A percentile compares a stretch with the other conserved stretches of the same genome.
phyloP scores from a whole-genome alignment of 2,329 filamentous ascomycete genomes.

The Trichoderma sp. region DNA sequence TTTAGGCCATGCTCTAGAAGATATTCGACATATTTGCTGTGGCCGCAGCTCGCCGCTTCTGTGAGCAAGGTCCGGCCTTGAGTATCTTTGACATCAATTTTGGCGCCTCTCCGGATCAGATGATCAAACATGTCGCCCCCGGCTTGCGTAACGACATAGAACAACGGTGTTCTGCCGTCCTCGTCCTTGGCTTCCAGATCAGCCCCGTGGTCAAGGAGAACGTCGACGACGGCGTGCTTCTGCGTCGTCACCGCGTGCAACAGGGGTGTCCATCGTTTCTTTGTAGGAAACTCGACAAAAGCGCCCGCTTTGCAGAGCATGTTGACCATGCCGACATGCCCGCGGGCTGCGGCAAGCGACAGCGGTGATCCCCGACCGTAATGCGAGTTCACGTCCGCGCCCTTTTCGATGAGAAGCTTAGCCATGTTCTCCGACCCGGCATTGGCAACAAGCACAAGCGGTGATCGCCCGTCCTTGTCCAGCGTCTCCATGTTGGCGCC shows the following conservation, averaged over 20 bases:
- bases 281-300: not conserved
- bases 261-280: not conserved
- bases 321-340: not conserved
- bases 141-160: not conserved
- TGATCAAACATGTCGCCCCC: not conserved
- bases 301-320: not conserved
- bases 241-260: not conserved
- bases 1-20: constrained; percentile 1
- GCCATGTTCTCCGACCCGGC: not conserved
- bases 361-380: not conserved
- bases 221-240: not conserved
- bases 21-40: not conserved
- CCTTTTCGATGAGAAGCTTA: not conserved
- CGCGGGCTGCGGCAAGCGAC: not conserved
- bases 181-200: not conserved
- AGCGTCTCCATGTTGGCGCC: not conserved
- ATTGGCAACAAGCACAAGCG: not conserved
- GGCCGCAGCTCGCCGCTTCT: not conserved
- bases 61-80: not conserved
- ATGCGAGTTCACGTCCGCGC: constrained; percentile 5
- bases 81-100: not conserved
- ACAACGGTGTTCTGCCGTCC: not conserved
- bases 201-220: constrained; percentile 6
- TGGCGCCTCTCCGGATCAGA: not conserved
- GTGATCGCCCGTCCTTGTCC: constrained; percentile 5